Percentiles rank a stretch among this genome's conserved stretches.
These are phyloP conservation scores for Cyberlindnera galapagoensis DNA, from an alignment of 805 yeast genomes.

Conservation along the genomic window DNA sequence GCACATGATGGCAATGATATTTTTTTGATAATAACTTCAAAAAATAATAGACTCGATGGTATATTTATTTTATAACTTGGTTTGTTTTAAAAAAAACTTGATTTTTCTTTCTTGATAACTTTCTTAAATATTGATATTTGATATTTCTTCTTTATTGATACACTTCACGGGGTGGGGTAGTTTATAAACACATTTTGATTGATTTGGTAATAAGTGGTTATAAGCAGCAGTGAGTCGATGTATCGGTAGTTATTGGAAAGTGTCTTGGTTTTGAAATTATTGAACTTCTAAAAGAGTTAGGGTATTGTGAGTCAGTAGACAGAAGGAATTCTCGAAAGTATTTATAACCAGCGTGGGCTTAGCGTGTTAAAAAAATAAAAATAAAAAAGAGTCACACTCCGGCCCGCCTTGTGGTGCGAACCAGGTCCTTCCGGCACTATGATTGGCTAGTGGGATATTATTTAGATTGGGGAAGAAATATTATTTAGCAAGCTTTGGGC, in stretches of 20 bases:
- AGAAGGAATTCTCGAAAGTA: no score
- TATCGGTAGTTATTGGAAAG: constrained; percentile 15
- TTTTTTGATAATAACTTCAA: constrained; percentile 8
- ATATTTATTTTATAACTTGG: constrained; percentile 5
- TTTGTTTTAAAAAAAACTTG: constrained; percentile 3
- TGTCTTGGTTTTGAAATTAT: no score
- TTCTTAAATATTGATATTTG: constrained; percentile 2
- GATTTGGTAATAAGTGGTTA: background rate
- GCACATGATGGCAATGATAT: constrained; percentile 18
- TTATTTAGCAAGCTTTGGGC: no score
- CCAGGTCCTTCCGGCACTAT: no score
- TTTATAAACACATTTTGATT: constrained; percentile 23
- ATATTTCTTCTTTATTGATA: constrained; percentile 1
- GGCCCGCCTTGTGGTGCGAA: no score
- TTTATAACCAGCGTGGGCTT: no score
- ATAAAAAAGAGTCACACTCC: no score
- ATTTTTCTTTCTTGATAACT: constrained; percentile 3
- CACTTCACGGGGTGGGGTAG: constrained; percentile 12
- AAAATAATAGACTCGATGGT: constrained; percentile 9
- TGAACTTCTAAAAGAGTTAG: no score
- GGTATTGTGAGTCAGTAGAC: no score
- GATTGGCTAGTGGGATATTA: no score
- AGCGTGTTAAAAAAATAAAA: no score
- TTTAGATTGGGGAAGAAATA: no score
- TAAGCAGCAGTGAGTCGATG: constrained; percentile 1